Conservation (phyloP, 2,329 filamentous ascomycete genomes). For the Coniochaeta pulveracea region DNA sequence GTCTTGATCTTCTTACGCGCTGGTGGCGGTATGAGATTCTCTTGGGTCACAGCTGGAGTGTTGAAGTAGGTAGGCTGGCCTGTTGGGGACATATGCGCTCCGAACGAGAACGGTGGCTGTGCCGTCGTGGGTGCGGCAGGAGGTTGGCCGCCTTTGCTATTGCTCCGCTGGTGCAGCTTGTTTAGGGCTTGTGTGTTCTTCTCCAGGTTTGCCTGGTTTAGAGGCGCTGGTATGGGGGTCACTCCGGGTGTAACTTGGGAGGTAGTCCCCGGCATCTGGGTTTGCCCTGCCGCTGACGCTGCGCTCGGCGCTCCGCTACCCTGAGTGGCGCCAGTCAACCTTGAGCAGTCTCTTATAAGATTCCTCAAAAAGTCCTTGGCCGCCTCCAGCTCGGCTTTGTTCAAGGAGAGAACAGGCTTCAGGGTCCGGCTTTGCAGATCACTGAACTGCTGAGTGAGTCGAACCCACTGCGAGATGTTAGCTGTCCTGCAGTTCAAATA, state of each 20-base stretch:
- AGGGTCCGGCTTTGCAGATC: too few species aligned
- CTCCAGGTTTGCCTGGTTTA: conserved; percentile 37
- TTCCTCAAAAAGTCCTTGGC: too few species aligned
- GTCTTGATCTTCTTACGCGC: conserved; percentile 44
- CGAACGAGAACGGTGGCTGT: conserved; percentile 45
- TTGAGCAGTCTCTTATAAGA: too few species aligned
- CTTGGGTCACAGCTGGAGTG: conserved; percentile 38
- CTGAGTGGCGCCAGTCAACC: too few species aligned
- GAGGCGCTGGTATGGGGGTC: conserved; percentile 14
- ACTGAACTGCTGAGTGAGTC: conserved; percentile 40
- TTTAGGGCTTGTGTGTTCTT: conserved; percentile 37
- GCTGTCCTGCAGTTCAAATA: too few species aligned
- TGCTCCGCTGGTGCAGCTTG: conserved; percentile 32
- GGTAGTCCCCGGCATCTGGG: conserved; percentile 10
- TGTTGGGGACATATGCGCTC: conserved; percentile 41
- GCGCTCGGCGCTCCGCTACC: conserved; percentile 14
- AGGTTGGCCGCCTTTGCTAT: conserved; percentile 33
- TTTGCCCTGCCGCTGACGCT: conserved; percentile 14
- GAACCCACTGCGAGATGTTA: too few species aligned
- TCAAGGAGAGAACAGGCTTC: too few species aligned
- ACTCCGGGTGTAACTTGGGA: conserved; percentile 11
- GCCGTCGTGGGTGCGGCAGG: conserved; percentile 46
- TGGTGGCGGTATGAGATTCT: conserved; percentile 41
- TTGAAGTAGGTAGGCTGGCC: conserved; percentile 45
- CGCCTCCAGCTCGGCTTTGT: too few species aligned